Evolutionary conservation across 2,329 filamentous ascomycete genomes (phyloP).

Genomic region (Gaeumannomyces sp.): DNA sequence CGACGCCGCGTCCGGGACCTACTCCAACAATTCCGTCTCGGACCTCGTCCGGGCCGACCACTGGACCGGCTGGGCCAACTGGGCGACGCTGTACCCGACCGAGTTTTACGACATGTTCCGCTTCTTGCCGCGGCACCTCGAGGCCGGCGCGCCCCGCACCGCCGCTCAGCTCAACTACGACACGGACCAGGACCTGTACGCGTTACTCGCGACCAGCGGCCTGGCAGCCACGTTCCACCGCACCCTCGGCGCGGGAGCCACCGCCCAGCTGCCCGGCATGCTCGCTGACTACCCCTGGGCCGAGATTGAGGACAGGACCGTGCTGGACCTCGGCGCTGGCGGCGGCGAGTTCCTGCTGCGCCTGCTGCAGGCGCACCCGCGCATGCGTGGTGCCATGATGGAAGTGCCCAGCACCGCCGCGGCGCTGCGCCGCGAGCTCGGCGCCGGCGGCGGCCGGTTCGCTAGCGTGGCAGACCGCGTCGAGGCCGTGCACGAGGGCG

Average conservation of each 20-base stretch:
- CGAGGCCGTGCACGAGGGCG: constrained; percentile 26
- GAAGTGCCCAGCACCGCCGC: constrained; percentile 30
- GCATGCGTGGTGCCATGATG: constrained; percentile 28
- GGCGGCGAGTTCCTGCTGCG: constrained; percentile 30
- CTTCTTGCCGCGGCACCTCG: no score
- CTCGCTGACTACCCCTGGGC: constrained; percentile 35
- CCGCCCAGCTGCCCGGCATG: constrained; percentile 32
- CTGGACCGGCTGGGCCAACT: constrained; percentile 38
- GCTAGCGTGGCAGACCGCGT: constrained; percentile 21
- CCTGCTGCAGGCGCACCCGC: constrained; percentile 24
- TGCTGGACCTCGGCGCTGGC: constrained; percentile 36
- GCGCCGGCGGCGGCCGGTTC: constrained; percentile 23
- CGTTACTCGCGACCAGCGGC: constrained; percentile 28
- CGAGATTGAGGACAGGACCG: constrained; percentile 24
- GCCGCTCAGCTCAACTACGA: constrained; percentile 34
- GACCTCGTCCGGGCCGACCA: constrained; percentile 28
- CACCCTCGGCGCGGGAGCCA: constrained; percentile 30
- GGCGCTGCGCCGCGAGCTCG: constrained; percentile 22
- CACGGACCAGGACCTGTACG: constrained; percentile 34
- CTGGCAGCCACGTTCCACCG: constrained; percentile 28
- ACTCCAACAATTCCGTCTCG: constrained; percentile 29
- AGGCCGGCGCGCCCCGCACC: constrained; percentile 30
- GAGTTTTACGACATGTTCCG: constrained; percentile 39
- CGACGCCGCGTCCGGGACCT: constrained; percentile 20
- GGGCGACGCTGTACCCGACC: constrained; percentile 36